phyloP scores from a whole-genome alignment of 805 yeast genomes.

The Torulaspora gathmanii region DNA sequence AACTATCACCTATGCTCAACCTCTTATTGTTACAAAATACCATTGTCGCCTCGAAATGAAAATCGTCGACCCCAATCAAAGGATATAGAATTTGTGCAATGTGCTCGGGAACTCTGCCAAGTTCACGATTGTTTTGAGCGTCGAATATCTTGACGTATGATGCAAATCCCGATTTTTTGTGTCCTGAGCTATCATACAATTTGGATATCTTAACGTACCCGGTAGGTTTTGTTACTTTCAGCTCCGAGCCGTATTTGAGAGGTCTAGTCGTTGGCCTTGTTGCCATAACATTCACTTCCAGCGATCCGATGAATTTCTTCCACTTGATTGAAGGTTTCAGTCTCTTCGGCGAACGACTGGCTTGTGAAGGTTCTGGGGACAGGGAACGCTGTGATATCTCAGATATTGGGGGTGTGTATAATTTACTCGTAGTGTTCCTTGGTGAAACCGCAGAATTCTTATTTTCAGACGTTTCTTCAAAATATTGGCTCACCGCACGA shows the following conservation, averaged over 20 bases:
- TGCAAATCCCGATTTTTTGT: constrained; percentile 26
- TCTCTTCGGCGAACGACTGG: constrained; percentile 9
- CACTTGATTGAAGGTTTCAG: constrained; percentile 24
- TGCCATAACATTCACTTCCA: constrained; percentile 64
- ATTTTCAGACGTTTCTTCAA: constrained; percentile 26
- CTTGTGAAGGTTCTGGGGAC: constrained; percentile 8
- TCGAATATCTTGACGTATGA: constrained; percentile 36
- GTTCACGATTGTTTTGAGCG: constrained; percentile 43
- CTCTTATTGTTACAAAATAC: constrained; percentile 51
- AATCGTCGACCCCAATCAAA: constrained; percentile 47
- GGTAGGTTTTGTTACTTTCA: constrained; percentile 37
- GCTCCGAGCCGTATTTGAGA: constrained; percentile 40
- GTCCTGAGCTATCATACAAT: constrained; percentile 24
- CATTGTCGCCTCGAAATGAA: constrained; percentile 53
- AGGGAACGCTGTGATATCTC: neutral
- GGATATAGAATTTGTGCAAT: constrained; percentile 64
- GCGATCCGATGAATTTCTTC: constrained; percentile 53
- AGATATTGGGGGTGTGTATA: neutral
- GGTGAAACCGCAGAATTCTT: neutral
- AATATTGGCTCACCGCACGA: constrained; percentile 40
- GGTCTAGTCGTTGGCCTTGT: constrained; percentile 57
- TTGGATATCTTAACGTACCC: constrained; percentile 28
- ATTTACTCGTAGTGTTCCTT: neutral
- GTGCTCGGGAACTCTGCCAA: constrained; percentile 73
- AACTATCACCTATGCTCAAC: constrained; percentile 70